phyloP scores from a whole-genome alignment of 441 rosid genomes.

The Pelargonium fulgidum region DNA sequence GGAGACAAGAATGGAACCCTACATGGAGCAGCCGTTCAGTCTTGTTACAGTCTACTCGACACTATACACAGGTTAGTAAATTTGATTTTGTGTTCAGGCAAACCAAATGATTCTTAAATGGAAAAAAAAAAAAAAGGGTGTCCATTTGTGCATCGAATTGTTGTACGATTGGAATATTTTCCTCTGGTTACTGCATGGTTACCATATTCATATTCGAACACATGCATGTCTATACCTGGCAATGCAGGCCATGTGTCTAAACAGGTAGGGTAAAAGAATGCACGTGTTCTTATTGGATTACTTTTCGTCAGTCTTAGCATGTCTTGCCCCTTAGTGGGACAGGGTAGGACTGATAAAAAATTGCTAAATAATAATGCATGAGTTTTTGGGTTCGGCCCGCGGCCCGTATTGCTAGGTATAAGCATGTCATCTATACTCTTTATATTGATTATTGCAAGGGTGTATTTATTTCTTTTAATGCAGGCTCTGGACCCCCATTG shows the following conservation, averaged over 20 bases:
- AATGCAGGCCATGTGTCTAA: too few relatives aligned
- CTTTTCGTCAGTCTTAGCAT: too few relatives aligned
- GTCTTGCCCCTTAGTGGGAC: too few relatives aligned
- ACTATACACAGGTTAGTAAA: constrained; percentile 49
- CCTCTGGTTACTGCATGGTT: neutral
- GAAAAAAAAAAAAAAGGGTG: neutral
- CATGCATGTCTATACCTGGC: too few relatives aligned
- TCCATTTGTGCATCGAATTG: too few relatives aligned
- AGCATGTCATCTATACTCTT: too few relatives aligned
- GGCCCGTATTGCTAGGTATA: too few relatives aligned
- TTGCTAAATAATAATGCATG: neutral
- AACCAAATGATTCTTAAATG: neutral
- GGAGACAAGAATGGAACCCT: constrained; percentile 70
- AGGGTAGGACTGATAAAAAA: too few relatives aligned
- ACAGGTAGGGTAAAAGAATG: too few relatives aligned
- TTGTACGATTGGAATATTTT: too few relatives aligned
- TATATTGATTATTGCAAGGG: neutral
- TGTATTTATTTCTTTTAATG: constrained; percentile 14
- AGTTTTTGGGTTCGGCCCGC: too few relatives aligned
- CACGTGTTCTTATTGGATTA: neutral
- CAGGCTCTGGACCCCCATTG: constrained; percentile 77
- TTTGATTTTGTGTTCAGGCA: constrained; percentile 8
- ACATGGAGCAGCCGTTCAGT: constrained; percentile 65
- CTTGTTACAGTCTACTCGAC: constrained; percentile 65
- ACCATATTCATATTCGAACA: too few relatives aligned